Evolutionary conservation across 2,329 filamentous ascomycete genomes (phyloP).

Genomic region (Pezicula carpinea): DNA sequence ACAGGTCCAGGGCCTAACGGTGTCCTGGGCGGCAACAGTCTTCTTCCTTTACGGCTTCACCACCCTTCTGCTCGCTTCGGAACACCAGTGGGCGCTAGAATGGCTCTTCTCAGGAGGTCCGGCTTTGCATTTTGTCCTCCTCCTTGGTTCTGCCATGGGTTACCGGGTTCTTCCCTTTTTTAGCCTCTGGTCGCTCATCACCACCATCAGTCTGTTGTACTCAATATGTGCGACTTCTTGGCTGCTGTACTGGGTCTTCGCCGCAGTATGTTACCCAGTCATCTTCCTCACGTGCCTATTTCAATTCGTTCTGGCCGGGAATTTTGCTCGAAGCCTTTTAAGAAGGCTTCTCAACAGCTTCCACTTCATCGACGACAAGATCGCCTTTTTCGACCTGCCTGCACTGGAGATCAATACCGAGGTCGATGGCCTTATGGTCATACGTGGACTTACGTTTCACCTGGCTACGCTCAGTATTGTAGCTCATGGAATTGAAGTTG

Average conservation of each 20-base stretch:
- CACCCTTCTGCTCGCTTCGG: constrained; percentile 15
- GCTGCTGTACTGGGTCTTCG: constrained; percentile 42
- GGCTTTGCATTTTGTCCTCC: constrained; percentile 28
- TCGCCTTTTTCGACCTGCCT: constrained; percentile 36
- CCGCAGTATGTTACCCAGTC: constrained; percentile 35
- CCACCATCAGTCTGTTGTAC: constrained; percentile 41
- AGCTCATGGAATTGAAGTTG: constrained; percentile 48
- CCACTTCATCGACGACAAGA: constrained; percentile 46
- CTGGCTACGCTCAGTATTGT: constrained; percentile 43
- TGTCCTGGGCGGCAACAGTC: too few relatives aligned
- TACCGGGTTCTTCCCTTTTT: constrained; percentile 37
- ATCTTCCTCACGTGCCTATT: constrained; percentile 39
- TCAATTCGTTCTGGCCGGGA: constrained; percentile 33
- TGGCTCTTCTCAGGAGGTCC: constrained; percentile 39
- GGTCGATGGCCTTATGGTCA: constrained; percentile 46
- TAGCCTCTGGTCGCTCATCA: constrained; percentile 42
- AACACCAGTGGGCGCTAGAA: constrained; percentile 24
- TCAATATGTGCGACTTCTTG: constrained; percentile 45
- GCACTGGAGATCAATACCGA: constrained; percentile 50
- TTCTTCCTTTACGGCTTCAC: not conserved
- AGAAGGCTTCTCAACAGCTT: constrained; percentile 31
- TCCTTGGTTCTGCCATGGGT: constrained; percentile 29
- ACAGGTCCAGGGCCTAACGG: too few relatives aligned
- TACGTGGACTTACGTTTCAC: constrained; percentile 47
- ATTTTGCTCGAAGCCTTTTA: constrained; percentile 28